These are phyloP conservation scores for Iberis amara DNA, from an alignment of 441 rosid genomes.

Conservation along the genomic window DNA sequence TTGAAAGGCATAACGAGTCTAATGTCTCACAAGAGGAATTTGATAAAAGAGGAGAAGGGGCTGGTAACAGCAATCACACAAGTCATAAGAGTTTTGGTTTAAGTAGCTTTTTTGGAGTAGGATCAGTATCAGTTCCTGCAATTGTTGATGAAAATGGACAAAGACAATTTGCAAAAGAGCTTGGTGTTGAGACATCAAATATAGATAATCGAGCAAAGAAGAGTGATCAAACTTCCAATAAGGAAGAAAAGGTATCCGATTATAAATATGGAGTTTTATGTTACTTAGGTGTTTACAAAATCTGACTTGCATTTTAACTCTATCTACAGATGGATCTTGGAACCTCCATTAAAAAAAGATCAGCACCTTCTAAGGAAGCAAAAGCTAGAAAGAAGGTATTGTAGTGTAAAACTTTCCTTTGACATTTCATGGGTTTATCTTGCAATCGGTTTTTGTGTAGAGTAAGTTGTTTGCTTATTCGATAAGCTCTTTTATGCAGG, in stretches of 20 bases:
- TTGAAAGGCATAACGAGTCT: conserved; percentile 28
- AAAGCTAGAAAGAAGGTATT: conserved; percentile 68
- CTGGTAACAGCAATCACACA: neutral
- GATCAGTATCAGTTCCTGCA: conserved; percentile 27
- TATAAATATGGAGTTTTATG: neutral
- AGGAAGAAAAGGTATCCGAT: conserved; percentile 42
- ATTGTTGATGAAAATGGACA: conserved; percentile 23
- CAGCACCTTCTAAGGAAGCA: conserved; percentile 42
- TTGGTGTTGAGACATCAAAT: conserved; percentile 20
- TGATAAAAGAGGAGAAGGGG: conserved; percentile 25
- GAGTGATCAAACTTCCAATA: conserved; percentile 31
- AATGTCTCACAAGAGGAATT: conserved; percentile 31
- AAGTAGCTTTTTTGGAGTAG: conserved; percentile 6
- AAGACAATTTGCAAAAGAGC: conserved; percentile 24
- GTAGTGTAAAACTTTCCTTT: neutral
- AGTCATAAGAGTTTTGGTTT: conserved; percentile 16
- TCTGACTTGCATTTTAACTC: conserved; percentile 21
- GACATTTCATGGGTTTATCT: neutral
- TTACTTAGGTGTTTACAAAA: conserved; percentile 18
- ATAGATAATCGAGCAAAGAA: conserved; percentile 30
- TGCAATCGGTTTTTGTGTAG: conserved; percentile 2
- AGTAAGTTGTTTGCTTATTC: conserved; percentile 13
- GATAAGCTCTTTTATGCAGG: conserved; percentile 40
- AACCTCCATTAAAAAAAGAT: conserved; percentile 39
- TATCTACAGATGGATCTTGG: conserved; percentile 37